phyloP scores from a whole-genome alignment of 345 rosid species.

The Erodium maritimum region DNA sequence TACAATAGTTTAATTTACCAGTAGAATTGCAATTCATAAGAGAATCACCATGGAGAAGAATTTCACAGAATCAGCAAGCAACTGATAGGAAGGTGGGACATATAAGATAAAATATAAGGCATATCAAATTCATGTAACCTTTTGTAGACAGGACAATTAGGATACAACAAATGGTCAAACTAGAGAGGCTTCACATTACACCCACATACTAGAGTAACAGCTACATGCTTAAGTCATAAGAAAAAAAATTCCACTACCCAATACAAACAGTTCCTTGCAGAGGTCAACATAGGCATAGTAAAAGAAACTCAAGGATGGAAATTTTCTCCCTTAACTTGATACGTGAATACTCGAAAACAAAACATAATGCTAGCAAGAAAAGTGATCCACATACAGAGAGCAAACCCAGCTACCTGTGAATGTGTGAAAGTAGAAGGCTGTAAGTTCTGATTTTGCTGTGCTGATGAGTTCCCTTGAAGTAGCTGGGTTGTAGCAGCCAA shows the following conservation, averaged over 20 bases:
- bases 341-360: slow-evolving; percentile 10
- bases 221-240: not conserved
- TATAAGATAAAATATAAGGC: not conserved
- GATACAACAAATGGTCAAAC: not conserved
- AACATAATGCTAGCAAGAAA: no score
- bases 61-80: not conserved
- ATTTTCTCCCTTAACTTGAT: not conserved
- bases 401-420: slow-evolving; percentile 3
- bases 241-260: no score
- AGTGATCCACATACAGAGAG: no score
- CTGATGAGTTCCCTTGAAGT: slow-evolving; percentile 20
- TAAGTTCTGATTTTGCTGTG: slow-evolving; percentile 16
- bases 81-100: not conserved
- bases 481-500: slow-evolving; percentile 15
- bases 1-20: slow-evolving; percentile 1
- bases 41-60: not conserved
- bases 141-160: not conserved
- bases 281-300: no score
- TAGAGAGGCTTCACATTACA: not conserved
- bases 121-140: not conserved
- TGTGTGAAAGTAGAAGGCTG: slow-evolving; percentile 15
- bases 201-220: not conserved
- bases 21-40: not conserved
- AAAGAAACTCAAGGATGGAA: no score
- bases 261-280: no score